These are phyloP conservation scores for Phytopythium cucurbitacearum DNA, from an alignment of 352 stramenopile species.

Conservation along the genomic window DNA sequence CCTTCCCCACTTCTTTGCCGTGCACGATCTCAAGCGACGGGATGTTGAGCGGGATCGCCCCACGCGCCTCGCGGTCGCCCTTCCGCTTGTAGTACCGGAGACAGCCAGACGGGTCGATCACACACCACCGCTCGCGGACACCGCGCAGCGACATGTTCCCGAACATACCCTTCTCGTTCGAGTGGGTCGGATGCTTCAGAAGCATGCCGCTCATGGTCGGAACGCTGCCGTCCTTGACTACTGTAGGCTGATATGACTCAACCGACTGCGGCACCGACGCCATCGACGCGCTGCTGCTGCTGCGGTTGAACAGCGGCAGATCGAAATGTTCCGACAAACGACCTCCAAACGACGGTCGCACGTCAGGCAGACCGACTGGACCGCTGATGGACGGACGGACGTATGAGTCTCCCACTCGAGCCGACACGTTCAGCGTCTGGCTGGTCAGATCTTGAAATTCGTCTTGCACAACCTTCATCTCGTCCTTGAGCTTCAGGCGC, in stretches of 20 bases:
- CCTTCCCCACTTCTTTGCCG: slow-evolving; percentile 60
- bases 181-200: slow-evolving; percentile 75
- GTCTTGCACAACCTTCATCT: slow-evolving; percentile 71
- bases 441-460: slow-evolving; percentile 37
- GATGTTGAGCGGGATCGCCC: slow-evolving; percentile 58
- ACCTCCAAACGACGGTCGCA: slow-evolving; percentile 4
- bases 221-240: slow-evolving; percentile 19
- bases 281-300: slow-evolving; percentile 56
- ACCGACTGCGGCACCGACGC: slow-evolving; percentile 41
- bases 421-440: slow-evolving; percentile 21
- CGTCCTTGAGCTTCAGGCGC: slow-evolving; percentile 63
- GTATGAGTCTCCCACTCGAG: slow-evolving; percentile 17
- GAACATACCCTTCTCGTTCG: slow-evolving; percentile 73
- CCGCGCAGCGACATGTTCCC: slow-evolving; percentile 76
- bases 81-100: slow-evolving; percentile 81
- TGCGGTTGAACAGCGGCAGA: slow-evolving; percentile 21
- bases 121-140: slow-evolving; percentile 69
- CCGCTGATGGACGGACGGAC: slow-evolving; percentile 28
- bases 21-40: slow-evolving; percentile 69
- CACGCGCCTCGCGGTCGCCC: slow-evolving; percentile 67
- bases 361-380: slow-evolving; percentile 16
- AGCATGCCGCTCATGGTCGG: slow-evolving; percentile 48
- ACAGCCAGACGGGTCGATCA: slow-evolving; percentile 56
- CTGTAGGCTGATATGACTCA: slow-evolving; percentile 35
- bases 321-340: slow-evolving; percentile 27